A percentile compares a stretch with the other conserved stretches of the same genome.
phyloP scores from a whole-genome alignment of 768 basidiomycete genomes.

The Mrakia blollopis region DNA sequence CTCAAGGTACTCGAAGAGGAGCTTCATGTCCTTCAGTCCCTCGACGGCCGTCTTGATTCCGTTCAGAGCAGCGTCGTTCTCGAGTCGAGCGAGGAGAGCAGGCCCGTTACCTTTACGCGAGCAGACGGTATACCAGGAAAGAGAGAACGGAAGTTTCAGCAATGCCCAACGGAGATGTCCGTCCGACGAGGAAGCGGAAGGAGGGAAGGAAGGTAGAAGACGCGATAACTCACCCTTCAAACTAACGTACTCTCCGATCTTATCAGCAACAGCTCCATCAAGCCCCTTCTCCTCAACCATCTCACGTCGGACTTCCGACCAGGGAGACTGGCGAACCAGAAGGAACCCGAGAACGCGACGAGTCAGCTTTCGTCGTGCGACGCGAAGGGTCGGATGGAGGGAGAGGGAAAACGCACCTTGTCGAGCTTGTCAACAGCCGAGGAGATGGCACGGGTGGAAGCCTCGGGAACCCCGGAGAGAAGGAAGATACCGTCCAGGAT shows the following conservation, averaged over 20 bases:
- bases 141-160: background rate
- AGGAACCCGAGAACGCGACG: background rate
- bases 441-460: conserved; percentile 86
- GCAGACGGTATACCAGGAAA: background rate
- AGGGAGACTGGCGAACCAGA: conserved; percentile 58
- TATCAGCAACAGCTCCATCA: conserved; percentile 72
- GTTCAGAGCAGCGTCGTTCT: conserved; percentile 59
- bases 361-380: conserved; percentile 12
- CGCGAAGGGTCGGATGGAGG: conserved; percentile 12
- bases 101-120: conserved; percentile 57
- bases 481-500: conserved; percentile 95
- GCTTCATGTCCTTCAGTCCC: conserved; percentile 78
- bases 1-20: conserved; percentile 73
- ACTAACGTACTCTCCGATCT: conserved; percentile 94
- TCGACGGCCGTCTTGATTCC: conserved; percentile 69
- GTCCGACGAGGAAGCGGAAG: background rate
- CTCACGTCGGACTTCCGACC: conserved; percentile 88
- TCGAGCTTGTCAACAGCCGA: conserved; percentile 98
- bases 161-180: background rate
- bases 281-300: conserved; percentile 96
- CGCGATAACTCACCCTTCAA: conserved; percentile 64
- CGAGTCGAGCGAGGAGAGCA: conserved; percentile 66
- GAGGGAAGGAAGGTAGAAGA: background rate
- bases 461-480: conserved; percentile 85
- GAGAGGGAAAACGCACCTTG: conserved; percentile 56